Conservation (phyloP, 257 asterid species). For the Linderniella brevidens region DNA sequence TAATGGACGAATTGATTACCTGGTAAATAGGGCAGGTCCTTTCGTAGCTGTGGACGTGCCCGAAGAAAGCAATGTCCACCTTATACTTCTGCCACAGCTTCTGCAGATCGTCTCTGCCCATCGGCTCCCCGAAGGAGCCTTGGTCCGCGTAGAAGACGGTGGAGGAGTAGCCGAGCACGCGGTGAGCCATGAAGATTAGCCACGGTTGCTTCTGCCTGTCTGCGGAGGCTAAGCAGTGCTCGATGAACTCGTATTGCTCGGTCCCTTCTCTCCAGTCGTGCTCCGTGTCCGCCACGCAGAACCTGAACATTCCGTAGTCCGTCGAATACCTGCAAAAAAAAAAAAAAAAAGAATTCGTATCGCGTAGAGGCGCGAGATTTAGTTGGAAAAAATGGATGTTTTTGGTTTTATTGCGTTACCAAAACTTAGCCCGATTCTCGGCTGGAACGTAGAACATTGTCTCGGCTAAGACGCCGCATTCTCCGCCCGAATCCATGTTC, state of each 20-base stretch:
- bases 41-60: slow-evolving; percentile 67
- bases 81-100: slow-evolving; percentile 85
- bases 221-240: slow-evolving; percentile 61
- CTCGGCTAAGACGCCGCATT: slow-evolving; percentile 79
- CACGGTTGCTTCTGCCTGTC: slow-evolving; percentile 78
- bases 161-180: slow-evolving; percentile 77
- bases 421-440: slow-evolving; percentile 80
- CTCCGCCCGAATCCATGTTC: slow-evolving; percentile 79
- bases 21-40: slow-evolving; percentile 71
- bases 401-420: slow-evolving; percentile 23
- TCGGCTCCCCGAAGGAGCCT: slow-evolving; percentile 76
- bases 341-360: not conserved
- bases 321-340: slow-evolving; percentile 45
- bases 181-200: slow-evolving; percentile 70
- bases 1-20: too few relatives aligned
- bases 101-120: slow-evolving; percentile 75
- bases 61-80: slow-evolving; percentile 65
- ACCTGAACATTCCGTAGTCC: slow-evolving; percentile 84
- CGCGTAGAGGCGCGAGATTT: not conserved
- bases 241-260: slow-evolving; percentile 65
- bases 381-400: not conserved
- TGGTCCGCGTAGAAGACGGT: slow-evolving; percentile 22
- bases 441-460: slow-evolving; percentile 82
- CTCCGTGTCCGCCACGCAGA: slow-evolving; percentile 77
- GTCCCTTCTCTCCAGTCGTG: slow-evolving; percentile 85